Evolutionary conservation across 352 stramenopile species (phyloP), one percentile per base, ranked within the genome.

Genomic region (Pythium brassicae): DNA sequence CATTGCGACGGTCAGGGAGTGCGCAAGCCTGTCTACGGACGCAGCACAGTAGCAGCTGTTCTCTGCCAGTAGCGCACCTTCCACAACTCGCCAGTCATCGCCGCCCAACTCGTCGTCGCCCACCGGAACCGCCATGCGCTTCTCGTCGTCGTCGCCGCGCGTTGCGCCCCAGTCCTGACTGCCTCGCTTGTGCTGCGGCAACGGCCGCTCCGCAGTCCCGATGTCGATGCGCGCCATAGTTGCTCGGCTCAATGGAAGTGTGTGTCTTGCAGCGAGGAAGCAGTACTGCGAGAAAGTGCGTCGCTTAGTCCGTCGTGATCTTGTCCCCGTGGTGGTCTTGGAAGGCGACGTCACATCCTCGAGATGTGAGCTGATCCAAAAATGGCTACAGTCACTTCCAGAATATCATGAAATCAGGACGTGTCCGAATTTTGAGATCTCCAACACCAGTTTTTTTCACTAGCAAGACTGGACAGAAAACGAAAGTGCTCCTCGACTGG

Each of bases 81-180:
- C 45, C n/a, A 34, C 15, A 51, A 34, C 27, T 61, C 50, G 11
- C 4, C 23, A 29, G 26, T 53, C 50, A 3, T 58, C 50, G 1
- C 11, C 17, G 15, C 19, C 57, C 20, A 44, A 39, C 3, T 55
- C 47, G 20, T 62, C 55, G 15, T 52, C 55, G 12, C 52, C 49
- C 12, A 63, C 57, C 20, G 43, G 57, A 6, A 15, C 57, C 6
- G 57, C 43, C 12, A 32, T 42, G 34, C 57, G 57, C 50, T 63
- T 57, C 50, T 63, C 57, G 22, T 57, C 42, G 50, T 46, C 12
- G n/a, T 34, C 35, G 17, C 10, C 27, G 25, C 32, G 32, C 32
- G 32, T 37, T 37, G 34, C 20, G 20, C 46, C 23, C 14, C 43
- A 22, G 29, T 50, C 34, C 17, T 56, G 49, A 8, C 3, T 29